phyloP scores from a whole-genome alignment of 1,139 yeast species.

The Lodderomyces theae region DNA sequence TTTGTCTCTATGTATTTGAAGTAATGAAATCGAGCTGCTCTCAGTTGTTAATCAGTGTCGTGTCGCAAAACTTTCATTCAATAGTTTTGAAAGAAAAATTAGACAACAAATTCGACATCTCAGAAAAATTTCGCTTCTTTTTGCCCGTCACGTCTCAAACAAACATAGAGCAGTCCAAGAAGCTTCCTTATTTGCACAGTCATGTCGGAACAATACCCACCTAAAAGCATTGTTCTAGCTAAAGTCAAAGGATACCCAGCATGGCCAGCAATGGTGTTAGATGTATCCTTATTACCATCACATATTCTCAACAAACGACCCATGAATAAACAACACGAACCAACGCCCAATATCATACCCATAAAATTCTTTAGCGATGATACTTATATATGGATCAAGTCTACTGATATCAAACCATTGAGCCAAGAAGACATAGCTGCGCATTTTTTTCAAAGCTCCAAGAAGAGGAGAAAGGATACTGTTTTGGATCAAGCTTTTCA shows the following conservation, averaged over 20 bases:
- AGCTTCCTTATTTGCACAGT: not conserved
- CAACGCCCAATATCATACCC: constrained; percentile 26
- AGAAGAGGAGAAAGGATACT: constrained; percentile 34
- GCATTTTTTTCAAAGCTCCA: constrained; percentile 21
- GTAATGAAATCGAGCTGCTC: too few species aligned
- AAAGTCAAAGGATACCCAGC: constrained; percentile 77
- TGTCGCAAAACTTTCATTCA: too few species aligned
- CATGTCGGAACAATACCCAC: constrained; percentile 14
- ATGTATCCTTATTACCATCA: constrained; percentile 53
- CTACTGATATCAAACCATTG: constrained; percentile 39
- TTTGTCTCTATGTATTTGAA: too few species aligned
- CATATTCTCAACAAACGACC: constrained; percentile 49
- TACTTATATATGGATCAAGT: constrained; percentile 60
- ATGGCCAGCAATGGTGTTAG: constrained; percentile 81
- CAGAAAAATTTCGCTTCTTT: not conserved
- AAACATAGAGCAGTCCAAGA: too few species aligned
- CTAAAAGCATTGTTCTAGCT: constrained; percentile 56
- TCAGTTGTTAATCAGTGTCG: not conserved
- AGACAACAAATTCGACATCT: too few species aligned
- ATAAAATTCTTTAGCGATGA: constrained; percentile 66
- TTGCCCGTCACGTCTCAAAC: not conserved
- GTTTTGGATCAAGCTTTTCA: constrained; percentile 38
- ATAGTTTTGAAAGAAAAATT: too few species aligned
- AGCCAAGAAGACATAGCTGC: constrained; percentile 25
- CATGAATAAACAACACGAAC: constrained; percentile 22